A percentile compares a stretch with the other conserved stretches of the same genome.
phyloP scores from a whole-genome alignment of 2,329 filamentous ascomycete species.

The Xylaria sp. region DNA sequence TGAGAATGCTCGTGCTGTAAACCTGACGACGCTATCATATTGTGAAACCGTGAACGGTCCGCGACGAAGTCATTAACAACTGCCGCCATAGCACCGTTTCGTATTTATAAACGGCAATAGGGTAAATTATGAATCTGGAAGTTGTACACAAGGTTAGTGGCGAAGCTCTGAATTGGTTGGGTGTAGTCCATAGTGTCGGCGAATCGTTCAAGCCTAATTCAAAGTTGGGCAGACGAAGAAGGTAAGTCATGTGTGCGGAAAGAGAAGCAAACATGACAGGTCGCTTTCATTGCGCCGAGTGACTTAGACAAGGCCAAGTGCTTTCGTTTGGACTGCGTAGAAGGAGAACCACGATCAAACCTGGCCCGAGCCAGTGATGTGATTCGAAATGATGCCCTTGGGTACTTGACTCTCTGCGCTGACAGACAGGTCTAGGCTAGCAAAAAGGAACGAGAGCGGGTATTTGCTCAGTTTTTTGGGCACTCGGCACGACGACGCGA shows the following conservation, averaged over 20 bases:
- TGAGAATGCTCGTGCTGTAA: conserved; percentile 60
- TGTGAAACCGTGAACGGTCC: conserved; percentile 76
- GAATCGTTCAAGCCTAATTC: conserved; percentile 8
- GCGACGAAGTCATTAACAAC: conserved; percentile 78
- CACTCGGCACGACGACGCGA: conserved; percentile 32
- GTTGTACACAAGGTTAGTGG: conserved; percentile 18
- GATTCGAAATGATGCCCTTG: not conserved
- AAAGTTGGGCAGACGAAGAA: conserved; percentile 2
- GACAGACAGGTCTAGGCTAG: conserved; percentile 1
- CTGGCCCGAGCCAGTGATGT: conserved; percentile 10
- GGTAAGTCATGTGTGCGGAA: conserved; percentile 9
- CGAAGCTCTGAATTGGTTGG: not conserved
- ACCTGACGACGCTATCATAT: conserved; percentile 69
- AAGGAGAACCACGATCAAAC: conserved; percentile 13
- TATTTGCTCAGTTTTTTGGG: not conserved
- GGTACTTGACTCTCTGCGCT: conserved; percentile 9
- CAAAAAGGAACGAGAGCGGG: not conserved
- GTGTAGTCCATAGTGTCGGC: not conserved
- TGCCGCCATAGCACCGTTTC: conserved; percentile 66
- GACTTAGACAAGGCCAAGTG: conserved; percentile 5
- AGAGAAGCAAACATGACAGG: conserved; percentile 2
- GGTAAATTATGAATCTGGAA: conserved; percentile 26
- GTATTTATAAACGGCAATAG: conserved; percentile 15
- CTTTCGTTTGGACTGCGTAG: conserved; percentile 15
- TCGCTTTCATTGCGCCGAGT: conserved; percentile 16